These are phyloP conservation scores for Porcisia hertigi DNA, from an alignment of 208 protist species.

Conservation along the genomic window DNA sequence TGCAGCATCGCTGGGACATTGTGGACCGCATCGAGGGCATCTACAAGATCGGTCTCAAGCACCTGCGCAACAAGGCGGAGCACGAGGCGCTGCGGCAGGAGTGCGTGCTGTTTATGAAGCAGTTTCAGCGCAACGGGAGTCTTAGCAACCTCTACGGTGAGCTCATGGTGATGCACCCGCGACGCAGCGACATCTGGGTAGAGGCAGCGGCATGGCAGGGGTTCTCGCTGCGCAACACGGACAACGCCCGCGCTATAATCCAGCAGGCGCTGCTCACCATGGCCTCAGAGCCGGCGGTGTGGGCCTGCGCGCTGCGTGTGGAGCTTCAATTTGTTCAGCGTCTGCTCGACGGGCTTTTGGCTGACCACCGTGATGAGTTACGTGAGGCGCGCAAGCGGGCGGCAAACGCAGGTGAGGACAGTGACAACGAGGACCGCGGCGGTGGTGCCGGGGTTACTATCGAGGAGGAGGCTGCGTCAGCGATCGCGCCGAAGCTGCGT, in stretches of 20 bases:
- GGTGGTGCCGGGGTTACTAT: background rate
- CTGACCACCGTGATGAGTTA: conserved; percentile 33
- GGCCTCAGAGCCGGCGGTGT: conserved; percentile 50
- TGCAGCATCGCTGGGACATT: conserved; percentile 82
- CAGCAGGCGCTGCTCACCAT: conserved; percentile 83
- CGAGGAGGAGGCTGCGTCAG: conserved; percentile 14
- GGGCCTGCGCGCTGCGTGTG: conserved; percentile 66
- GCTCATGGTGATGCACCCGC: conserved; percentile 71
- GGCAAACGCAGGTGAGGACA: conserved; percentile 5
- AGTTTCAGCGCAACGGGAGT: conserved; percentile 48
- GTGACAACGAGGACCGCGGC: conserved; percentile 1
- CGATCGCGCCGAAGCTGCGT: conserved; percentile 44
- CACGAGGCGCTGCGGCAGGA: conserved; percentile 61
- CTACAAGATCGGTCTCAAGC: conserved; percentile 81
- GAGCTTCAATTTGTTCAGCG: conserved; percentile 73
- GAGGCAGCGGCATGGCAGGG: conserved; percentile 81
- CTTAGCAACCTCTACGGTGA: conserved; percentile 80
- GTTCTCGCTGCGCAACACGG: conserved; percentile 55
- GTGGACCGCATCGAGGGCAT: conserved; percentile 82
- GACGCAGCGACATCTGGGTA: conserved; percentile 67
- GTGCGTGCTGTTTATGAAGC: conserved; percentile 65
- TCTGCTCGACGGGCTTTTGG: conserved; percentile 52
- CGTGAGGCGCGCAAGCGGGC: conserved; percentile 28
- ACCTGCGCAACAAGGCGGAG: conserved; percentile 57
- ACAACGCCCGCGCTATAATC: conserved; percentile 75